Evolutionary conservation across 192 early-diverging fungal genomes (phyloP).

Genomic region (Entomortierella chlamydospora): DNA sequence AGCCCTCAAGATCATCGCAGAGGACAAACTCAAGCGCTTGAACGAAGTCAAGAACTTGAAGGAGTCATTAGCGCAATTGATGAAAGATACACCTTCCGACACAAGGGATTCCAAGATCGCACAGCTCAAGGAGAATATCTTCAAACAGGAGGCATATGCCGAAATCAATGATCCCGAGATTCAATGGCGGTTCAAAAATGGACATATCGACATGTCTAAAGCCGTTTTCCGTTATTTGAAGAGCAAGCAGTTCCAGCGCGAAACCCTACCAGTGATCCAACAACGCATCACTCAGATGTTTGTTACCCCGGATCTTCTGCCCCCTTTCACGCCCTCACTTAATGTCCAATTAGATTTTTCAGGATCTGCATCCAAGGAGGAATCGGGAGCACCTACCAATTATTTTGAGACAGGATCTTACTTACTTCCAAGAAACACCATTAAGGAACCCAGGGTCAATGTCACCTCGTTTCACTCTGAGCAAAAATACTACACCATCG

Average conservation of each 20-base stretch:
- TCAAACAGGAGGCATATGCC: constrained; percentile 70
- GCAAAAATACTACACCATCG: constrained; percentile 72
- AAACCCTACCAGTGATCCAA: constrained; percentile 61
- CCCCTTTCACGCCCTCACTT: constrained; percentile 59
- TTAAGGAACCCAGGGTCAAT: constrained; percentile 64
- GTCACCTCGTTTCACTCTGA: constrained; percentile 75
- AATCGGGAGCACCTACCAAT: not conserved
- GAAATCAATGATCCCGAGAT: constrained; percentile 78
- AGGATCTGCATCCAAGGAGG: constrained; percentile 17
- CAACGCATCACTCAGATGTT: constrained; percentile 82
- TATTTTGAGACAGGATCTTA: constrained; percentile 44
- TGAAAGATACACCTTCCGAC: constrained; percentile 48
- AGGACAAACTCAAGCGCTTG: constrained; percentile 67
- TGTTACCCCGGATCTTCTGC: constrained; percentile 80
- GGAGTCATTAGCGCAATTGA: constrained; percentile 43
- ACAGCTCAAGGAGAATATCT: constrained; percentile 62
- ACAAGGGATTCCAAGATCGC: constrained; percentile 55
- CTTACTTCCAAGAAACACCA: constrained; percentile 63
- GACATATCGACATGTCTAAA: constrained; percentile 71
- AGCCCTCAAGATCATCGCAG: constrained; percentile 75
- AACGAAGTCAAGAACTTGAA: constrained; percentile 55
- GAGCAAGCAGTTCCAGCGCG: constrained; percentile 67
- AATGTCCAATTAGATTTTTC: constrained; percentile 58
- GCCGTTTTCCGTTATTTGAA: constrained; percentile 78
- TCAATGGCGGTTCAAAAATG: constrained; percentile 72